Evolutionary conservation across 2,329 filamentous ascomycete species (phyloP), one percentile per base, ranked within the genome.

Genomic region (Aspergillus hortae): DNA sequence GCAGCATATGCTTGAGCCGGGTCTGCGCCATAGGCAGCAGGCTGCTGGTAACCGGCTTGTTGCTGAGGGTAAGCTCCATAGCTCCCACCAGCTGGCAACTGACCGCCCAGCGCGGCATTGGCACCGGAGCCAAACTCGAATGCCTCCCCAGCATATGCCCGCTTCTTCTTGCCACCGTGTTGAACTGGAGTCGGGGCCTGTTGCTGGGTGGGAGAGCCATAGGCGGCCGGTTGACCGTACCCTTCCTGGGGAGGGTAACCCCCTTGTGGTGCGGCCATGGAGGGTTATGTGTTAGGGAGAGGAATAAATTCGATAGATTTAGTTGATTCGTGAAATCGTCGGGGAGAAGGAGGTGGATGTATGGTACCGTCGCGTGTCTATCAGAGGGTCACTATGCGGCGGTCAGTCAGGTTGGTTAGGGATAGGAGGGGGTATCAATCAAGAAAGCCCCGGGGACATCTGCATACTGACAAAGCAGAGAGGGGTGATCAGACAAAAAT

Each of bases 101-200:
- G 72, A 56, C 72, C 70, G 60, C 77, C 68, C 58, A 80, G 71
- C 46, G 77, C 81, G 52, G 88, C 85, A 80, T 97, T 97, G 67
- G 89, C 89, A 64, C 92, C 94, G 46, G 83, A 82, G 46, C 89
- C 90, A 64, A 97, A 94, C 54, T 95, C 92, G 73, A 95, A 99
- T 43, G 92, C 92, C 72, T 95, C 89, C 52, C 90, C 90, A 49
- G 94, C 94, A 77, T 97, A 97, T 52, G 89, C 87, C 78, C 91
- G 84, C 82, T 95, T 96, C 84, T 96, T 96, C 78, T 64, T 70
- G 41, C 70, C 70, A 52, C 64, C 72, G 51, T 73, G 62, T 41
- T 70, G 67, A 41, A 56, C 62, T 35, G 69, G 68, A 45, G 61
- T 58, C 49, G 68, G 57, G 40, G 63, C 58, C 32, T 61, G 67